These are phyloP conservation scores for Populus alba DNA, from an alignment of 345 rosid species.

Conservation along the genomic window DNA sequence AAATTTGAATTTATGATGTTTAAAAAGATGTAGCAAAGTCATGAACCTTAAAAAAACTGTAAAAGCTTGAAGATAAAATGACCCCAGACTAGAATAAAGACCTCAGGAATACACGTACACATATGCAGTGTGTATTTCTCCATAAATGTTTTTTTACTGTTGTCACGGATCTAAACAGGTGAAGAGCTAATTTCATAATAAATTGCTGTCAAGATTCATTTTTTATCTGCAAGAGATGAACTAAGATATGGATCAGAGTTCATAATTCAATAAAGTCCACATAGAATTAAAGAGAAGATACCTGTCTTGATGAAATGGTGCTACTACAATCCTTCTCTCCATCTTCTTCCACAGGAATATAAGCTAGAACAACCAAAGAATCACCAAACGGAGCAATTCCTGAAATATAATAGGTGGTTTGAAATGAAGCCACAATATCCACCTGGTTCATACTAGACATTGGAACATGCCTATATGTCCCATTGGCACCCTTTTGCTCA, in stretches of 20 bases:
- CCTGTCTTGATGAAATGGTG: slow-evolving; percentile 76
- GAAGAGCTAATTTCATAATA: neutral
- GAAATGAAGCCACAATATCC: slow-evolving; percentile 96
- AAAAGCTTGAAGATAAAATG: neutral
- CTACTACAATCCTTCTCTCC: slow-evolving; percentile 77
- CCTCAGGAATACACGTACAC: neutral
- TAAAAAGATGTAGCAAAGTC: neutral
- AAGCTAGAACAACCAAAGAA: slow-evolving; percentile 94
- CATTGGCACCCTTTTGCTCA: slow-evolving; percentile 56
- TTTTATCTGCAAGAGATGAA: neutral
- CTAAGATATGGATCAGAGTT: slow-evolving; percentile 1
- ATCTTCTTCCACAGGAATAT: slow-evolving; percentile 76
- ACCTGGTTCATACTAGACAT: slow-evolving; percentile 70
- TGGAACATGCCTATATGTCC: slow-evolving; percentile 52
- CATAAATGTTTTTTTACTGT: neutral
- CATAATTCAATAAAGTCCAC: neutral
- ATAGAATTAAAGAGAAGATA: slow-evolving; percentile 18
- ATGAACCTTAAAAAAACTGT: neutral
- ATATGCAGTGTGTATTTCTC: neutral
- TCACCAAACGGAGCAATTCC: slow-evolving; percentile 99
- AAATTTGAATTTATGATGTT: neutral
- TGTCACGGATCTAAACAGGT: neutral
- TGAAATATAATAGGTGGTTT: slow-evolving; percentile 95
- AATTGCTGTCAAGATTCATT: neutral
- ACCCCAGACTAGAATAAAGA: neutral